phyloP scores from a whole-genome alignment of 768 basidiomycete genomes.

The Leccinellum albellum region DNA sequence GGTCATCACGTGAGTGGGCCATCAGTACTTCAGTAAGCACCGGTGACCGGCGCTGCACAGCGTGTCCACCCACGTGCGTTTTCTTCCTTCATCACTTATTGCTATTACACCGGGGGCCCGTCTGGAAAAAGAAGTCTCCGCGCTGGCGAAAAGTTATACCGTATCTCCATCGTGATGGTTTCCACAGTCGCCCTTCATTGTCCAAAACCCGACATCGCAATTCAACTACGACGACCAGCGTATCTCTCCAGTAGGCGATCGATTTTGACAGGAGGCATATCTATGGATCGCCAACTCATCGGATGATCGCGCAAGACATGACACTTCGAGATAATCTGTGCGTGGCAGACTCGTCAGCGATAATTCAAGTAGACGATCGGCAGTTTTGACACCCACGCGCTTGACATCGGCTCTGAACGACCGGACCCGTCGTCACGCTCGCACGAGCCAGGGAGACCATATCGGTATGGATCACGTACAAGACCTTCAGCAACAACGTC shows the following conservation, averaged over 20 bases:
- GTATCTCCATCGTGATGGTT: constrained; percentile 7
- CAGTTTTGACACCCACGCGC: constrained; percentile 48
- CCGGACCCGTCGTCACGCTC: constrained; percentile 42
- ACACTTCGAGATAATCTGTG: constrained; percentile 25
- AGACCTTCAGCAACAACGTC: constrained; percentile 39
- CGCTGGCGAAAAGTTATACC: not conserved
- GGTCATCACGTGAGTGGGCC: not conserved
- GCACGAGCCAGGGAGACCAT: constrained; percentile 32
- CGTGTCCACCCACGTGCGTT: too few species aligned
- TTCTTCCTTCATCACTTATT: too few species aligned
- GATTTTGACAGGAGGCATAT: constrained; percentile 45
- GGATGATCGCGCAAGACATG: constrained; percentile 39
- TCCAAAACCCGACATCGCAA: constrained; percentile 47
- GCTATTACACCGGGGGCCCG: not conserved
- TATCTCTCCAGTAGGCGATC: constrained; percentile 53
- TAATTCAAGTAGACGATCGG: not conserved
- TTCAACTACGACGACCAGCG: constrained; percentile 56
- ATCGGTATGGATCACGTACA: constrained; percentile 55
- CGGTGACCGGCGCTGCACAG: too few species aligned
- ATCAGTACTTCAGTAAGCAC: too few species aligned
- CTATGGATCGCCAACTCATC: constrained; percentile 45
- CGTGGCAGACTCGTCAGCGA: not conserved
- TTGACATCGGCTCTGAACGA: constrained; percentile 54
- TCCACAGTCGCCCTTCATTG: not conserved
- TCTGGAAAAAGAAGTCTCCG: not conserved